phyloP scores from a whole-genome alignment of 2,329 filamentous ascomycete genomes.

The Helotiales sp. region DNA sequence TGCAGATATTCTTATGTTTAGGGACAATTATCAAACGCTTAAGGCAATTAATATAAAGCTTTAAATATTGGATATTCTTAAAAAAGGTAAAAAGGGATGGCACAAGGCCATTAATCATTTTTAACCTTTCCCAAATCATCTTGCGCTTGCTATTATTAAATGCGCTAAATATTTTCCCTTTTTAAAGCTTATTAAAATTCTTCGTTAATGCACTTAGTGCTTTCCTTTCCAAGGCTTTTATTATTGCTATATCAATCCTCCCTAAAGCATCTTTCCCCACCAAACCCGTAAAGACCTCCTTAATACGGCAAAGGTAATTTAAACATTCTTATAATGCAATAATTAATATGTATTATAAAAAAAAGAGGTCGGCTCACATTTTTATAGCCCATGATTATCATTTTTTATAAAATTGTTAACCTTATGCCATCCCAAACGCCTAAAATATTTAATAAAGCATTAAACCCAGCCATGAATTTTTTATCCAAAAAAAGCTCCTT shows the following conservation, averaged over 20 bases:
- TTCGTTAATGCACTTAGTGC: constrained; percentile 39
- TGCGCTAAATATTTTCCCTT: constrained; percentile 41
- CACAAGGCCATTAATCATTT: constrained; percentile 39
- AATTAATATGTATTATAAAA: no score
- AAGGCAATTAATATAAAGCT: constrained; percentile 37
- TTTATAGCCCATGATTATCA: constrained; percentile 18
- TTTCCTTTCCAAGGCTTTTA: constrained; percentile 43
- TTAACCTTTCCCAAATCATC: constrained; percentile 41
- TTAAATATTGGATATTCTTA: constrained; percentile 44
- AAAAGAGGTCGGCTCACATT: constrained; percentile 8
- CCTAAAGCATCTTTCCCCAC: no score
- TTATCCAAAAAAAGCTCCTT: constrained; percentile 12
- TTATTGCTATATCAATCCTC: constrained; percentile 28
- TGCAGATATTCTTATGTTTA: constrained; percentile 11
- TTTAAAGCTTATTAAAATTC: no score
- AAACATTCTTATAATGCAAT: constrained; percentile 6
- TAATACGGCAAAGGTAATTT: constrained; percentile 3
- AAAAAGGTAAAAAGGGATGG: constrained; percentile 47
- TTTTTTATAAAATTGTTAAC: constrained; percentile 23
- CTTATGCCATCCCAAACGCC: constrained; percentile 27
- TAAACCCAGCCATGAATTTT: constrained; percentile 20
- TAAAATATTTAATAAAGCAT: constrained; percentile 24
- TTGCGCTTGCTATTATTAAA: constrained; percentile 41
- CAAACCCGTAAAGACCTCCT: neutral
- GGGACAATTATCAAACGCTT: constrained; percentile 30